Base-by-base conservation (phyloP, 2,329 filamentous ascomycete species). In the Rhynchosporium agropyri region DNA sequence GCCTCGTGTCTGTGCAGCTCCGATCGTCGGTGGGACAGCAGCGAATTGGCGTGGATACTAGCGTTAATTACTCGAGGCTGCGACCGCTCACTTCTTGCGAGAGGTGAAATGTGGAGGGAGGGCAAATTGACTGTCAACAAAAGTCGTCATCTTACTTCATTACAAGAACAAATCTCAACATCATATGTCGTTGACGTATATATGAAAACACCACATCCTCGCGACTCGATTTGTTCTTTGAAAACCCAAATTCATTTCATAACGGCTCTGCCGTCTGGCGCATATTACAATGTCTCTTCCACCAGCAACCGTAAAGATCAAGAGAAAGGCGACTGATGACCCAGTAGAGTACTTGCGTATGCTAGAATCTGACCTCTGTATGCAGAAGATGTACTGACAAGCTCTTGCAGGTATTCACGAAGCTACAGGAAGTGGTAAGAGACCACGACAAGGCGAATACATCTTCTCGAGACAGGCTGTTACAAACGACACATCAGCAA, bases 281-380 rank as follows among this genome's bases (percentile, higher is more conserved):
- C 9, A 29, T 36, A 12, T 42, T 60, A 61, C n/a, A 59, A 73
- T 73, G 71, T 70, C 71, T 67, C 62, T 73, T 15, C 73, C 73
- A 49, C 74, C 74, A 36, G 62, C 51, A 15, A 68, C 67, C 7
- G 65, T 75, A n/a, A 68, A 69, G 31, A 71, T 75, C 63, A 75
- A 75, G 67, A 66, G 74, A 48, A 75, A 74, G 64, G 64, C 64
- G 28, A 74, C 69, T 9, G 74, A 75, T 55, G 70, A 74, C 15
- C 74, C 74, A 15, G 70, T 74, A 31, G 73, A 75, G 4, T 68
- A 71, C 51, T 69, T 75, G 9, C 72, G 74, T 75, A 70, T 63
- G 71, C 40, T 62, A 20, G 4, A 33, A 26, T n/a, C 36, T 10
- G 15, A 29, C 42, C 38, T 42, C 8, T 46, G 13, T 28, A 20